A percentile compares a stretch with the other conserved stretches of the same genome.
These are phyloP conservation scores for Ligustrum vulgare DNA, from an alignment of 257 asterid species.

Conservation along the genomic window DNA sequence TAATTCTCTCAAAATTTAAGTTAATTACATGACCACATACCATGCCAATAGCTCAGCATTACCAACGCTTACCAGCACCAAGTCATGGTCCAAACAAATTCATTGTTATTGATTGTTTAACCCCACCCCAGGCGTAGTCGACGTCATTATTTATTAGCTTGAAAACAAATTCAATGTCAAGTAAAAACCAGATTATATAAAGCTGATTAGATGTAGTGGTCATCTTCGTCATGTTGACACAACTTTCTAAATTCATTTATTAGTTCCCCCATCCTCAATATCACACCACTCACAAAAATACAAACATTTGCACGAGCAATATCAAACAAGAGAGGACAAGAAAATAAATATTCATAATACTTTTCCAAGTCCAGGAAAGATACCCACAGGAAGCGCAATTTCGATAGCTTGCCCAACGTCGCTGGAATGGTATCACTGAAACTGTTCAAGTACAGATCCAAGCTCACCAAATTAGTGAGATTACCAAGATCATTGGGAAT, in stretches of 20 bases:
- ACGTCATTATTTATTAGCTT: neutral
- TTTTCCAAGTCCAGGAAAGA: conserved; percentile 26
- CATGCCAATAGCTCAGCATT: neutral
- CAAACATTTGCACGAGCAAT: neutral
- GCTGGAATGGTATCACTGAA: conserved; percentile 86
- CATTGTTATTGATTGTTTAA: neutral
- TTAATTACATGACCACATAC: neutral
- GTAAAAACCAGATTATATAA: neutral
- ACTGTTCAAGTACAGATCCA: conserved; percentile 93
- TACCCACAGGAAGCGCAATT: conserved; percentile 90
- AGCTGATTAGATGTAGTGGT: neutral
- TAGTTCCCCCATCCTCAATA: neutral
- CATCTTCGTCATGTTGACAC: neutral
- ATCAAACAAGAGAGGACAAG: neutral
- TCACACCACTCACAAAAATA: neutral
- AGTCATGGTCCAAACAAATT: neutral
- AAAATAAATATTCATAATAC: neutral
- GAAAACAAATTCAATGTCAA: neutral
- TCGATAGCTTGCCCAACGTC: conserved; percentile 83
- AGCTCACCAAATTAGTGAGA: conserved; percentile 95
- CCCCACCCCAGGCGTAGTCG: neutral
- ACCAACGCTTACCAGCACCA: neutral
- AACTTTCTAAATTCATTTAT: neutral
- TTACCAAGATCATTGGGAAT: conserved; percentile 89
- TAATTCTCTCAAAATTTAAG: neutral